Evolutionary conservation across 164 flowering plant species (phyloP).

Genomic region (Aristolochia californica): DNA sequence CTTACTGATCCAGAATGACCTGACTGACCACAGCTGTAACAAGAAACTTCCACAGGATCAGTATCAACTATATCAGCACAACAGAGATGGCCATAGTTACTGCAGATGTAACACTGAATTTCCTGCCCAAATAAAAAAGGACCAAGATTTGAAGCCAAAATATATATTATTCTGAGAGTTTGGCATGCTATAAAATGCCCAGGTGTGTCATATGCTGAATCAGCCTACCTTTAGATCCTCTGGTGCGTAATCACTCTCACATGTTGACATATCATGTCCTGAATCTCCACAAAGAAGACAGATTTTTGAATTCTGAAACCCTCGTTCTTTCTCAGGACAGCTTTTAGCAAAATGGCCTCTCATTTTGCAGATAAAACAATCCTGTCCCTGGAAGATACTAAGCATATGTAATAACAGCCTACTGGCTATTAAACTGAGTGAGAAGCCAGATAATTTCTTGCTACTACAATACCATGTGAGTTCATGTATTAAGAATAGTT

Average conservation of each 20-base stretch:
- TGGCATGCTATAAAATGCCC: no score
- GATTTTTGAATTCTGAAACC: constrained; percentile 21
- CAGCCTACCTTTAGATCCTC: constrained; percentile 66
- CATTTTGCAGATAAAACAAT: constrained; percentile 73
- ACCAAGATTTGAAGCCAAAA: background rate
- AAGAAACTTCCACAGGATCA: constrained; percentile 40
- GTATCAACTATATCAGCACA: constrained; percentile 34
- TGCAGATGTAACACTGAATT: constrained; percentile 73
- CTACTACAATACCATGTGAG: background rate
- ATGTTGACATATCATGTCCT: constrained; percentile 51
- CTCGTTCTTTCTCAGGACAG: constrained; percentile 56
- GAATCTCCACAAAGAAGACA: constrained; percentile 69
- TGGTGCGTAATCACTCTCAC: constrained; percentile 29
- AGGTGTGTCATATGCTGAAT: background rate
- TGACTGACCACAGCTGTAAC: constrained; percentile 75
- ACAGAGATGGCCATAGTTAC: constrained; percentile 69
- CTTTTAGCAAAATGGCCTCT: constrained; percentile 70
- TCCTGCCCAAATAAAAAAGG: constrained; percentile 34
- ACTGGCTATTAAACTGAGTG: background rate
- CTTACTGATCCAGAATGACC: constrained; percentile 88
- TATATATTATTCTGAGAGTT: no score
- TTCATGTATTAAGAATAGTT: no score
- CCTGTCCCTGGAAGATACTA: constrained; percentile 35
- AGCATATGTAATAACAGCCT: background rate
- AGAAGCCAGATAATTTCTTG: background rate